Conservation (phyloP, 2,329 filamentous ascomycete genomes). For the Calonectria ilicicola region DNA sequence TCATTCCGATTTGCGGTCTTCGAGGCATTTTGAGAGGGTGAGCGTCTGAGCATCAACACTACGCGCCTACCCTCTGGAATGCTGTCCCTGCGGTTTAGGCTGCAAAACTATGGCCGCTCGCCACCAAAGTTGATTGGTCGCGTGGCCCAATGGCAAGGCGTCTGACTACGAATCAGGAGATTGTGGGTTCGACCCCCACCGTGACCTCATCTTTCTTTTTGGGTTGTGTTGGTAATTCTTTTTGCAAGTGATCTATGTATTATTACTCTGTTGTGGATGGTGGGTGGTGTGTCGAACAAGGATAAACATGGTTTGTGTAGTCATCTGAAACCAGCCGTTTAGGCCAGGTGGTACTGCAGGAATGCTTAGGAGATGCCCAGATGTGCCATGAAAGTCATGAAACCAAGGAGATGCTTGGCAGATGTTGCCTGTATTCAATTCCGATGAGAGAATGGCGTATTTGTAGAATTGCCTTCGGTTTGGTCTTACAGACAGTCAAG, state of each 20-base stretch:
- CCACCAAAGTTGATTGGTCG: conserved; percentile 10
- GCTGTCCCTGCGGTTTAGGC: not conserved
- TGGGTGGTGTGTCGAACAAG: not conserved
- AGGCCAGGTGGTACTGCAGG: not conserved
- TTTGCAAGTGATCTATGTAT: not conserved
- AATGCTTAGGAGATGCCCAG: not conserved
- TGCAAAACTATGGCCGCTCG: not conserved
- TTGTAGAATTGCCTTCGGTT: not conserved
- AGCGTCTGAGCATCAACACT: too few relatives aligned
- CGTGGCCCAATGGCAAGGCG: conserved; percentile 49
- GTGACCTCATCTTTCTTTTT: conserved; percentile 24
- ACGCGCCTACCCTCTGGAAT: too few relatives aligned
- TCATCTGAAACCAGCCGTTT: not conserved
- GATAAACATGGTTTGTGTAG: not conserved
- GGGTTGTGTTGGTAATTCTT: not conserved
- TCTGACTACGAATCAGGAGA: conserved; percentile 51
- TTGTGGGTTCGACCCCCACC: conserved; percentile 47
- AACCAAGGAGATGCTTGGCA: not conserved
- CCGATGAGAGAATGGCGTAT: not conserved
- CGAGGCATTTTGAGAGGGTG: not conserved
- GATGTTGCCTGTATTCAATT: not conserved
- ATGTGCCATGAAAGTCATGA: too few relatives aligned
- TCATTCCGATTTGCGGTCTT: not conserved
- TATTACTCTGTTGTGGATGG: not conserved
- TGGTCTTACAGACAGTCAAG: not conserved